phyloP scores from a whole-genome alignment of 2,329 filamentous ascomycete species.

The Grosmannia serpens region DNA sequence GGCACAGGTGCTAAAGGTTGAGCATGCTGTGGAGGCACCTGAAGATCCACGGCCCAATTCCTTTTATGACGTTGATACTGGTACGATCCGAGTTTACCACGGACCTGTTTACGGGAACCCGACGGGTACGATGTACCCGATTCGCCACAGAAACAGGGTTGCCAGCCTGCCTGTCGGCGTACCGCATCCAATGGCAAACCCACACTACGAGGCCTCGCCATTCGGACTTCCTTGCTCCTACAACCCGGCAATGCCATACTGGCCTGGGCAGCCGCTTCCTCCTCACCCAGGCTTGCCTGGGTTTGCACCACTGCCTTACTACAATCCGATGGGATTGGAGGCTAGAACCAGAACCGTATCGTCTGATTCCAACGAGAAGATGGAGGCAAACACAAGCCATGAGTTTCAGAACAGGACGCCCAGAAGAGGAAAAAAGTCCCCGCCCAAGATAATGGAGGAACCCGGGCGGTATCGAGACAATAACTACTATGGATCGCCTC shows the following conservation, averaged over 20 bases:
- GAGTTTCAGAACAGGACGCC: background rate
- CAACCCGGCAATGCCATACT: background rate
- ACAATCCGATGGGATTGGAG: background rate
- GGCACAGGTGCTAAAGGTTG: conserved; percentile 39
- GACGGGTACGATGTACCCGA: conserved; percentile 34
- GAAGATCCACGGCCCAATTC: conserved; percentile 48
- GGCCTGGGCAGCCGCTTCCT: background rate
- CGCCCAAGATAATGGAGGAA: background rate
- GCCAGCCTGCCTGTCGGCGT: conserved; percentile 27
- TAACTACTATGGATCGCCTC: background rate
- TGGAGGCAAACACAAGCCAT: background rate
- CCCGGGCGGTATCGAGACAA: background rate
- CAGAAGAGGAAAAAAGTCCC: background rate
- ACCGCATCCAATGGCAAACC: conserved; percentile 31
- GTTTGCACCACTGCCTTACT: background rate
- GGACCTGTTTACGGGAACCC: conserved; percentile 43
- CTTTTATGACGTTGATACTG: conserved; percentile 41
- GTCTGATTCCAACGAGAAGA: background rate
- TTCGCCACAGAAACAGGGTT: conserved; percentile 16
- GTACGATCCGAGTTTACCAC: conserved; percentile 45
- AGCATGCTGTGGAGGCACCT: conserved; percentile 40
- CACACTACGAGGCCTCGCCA: conserved; percentile 22
- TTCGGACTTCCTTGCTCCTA: background rate
- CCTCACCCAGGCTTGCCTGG: background rate
- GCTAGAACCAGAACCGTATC: background rate